Evolutionary conservation across 169 alveolate genomes (phyloP).

Genomic region (Cryptosporidium baileyi): DNA sequence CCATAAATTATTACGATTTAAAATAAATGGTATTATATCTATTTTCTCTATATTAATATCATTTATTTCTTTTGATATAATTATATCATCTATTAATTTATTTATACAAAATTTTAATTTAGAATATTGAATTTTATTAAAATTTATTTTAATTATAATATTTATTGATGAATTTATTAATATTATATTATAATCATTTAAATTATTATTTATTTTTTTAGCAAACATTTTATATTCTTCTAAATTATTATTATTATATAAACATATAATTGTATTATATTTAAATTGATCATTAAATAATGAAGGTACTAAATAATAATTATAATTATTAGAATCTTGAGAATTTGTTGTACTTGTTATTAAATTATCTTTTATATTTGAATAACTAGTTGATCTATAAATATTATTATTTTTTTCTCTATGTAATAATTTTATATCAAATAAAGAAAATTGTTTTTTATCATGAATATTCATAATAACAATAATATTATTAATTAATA

Average conservation of each 20-base stretch:
- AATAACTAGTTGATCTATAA: neutral
- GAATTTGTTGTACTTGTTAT: neutral
- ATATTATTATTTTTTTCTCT: neutral
- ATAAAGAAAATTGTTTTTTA: neutral
- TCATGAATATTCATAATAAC: slow-evolving; percentile 32
- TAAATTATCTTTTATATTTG: neutral
- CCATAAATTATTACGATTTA: slow-evolving; percentile 9
- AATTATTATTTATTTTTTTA: neutral
- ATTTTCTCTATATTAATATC: neutral
- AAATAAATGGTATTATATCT: slow-evolving; percentile 23
- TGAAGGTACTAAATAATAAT: slow-evolving; percentile 44
- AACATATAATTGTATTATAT: slow-evolving; percentile 17
- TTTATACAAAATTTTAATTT: neutral
- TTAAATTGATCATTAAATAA: slow-evolving; percentile 18
- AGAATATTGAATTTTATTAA: slow-evolving; percentile 13
- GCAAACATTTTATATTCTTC: neutral
- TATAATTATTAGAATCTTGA: neutral
- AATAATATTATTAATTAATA: neutral
- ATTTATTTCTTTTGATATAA: neutral
- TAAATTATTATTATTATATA: neutral
- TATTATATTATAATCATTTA: neutral
- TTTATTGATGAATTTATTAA: slow-evolving; percentile 3
- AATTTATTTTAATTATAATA: neutral
- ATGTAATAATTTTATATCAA: slow-evolving; percentile 18
- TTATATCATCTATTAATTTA: neutral